Percentiles rank a stretch among this genome's conserved stretches.
Evolutionary conservation across 805 yeast species (phyloP).

Genomic region (Zygoascus bituminiphila): DNA sequence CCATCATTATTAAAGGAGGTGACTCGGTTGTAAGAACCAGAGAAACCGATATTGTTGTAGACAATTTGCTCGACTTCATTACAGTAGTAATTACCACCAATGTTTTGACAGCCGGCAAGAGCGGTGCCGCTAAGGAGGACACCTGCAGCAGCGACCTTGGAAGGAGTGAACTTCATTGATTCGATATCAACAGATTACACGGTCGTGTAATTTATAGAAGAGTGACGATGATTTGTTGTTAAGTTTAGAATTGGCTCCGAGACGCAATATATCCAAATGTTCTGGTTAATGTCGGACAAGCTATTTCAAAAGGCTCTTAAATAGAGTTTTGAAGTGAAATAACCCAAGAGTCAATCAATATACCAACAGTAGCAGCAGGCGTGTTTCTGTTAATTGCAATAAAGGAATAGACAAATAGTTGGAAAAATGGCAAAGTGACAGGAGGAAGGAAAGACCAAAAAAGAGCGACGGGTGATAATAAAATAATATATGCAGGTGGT

Average conservation of each 20-base stretch:
- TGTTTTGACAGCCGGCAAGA: constrained; percentile 19
- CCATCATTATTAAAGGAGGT: constrained; percentile 70
- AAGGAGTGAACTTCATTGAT: not conserved
- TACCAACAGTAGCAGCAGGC: not conserved
- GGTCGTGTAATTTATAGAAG: not conserved
- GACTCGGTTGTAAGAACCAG: constrained; percentile 78
- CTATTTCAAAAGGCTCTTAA: not conserved
- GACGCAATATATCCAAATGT: too few species aligned
- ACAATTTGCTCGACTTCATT: constrained; percentile 54
- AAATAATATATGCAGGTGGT: not conserved
- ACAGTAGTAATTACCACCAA: constrained; percentile 81
- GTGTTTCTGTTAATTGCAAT: not conserved
- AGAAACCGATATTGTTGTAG: constrained; percentile 69
- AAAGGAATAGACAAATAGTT: not conserved
- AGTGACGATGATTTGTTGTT: not conserved
- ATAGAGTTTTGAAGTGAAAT: not conserved
- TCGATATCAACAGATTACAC: not conserved
- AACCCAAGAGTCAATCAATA: not conserved
- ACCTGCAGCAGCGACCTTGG: not conserved
- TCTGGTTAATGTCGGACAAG: too few species aligned
- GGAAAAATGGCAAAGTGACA: not conserved
- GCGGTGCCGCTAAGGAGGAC: constrained; percentile 1
- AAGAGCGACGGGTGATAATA: not conserved
- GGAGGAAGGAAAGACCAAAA: not conserved
- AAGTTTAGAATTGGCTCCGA: too few species aligned